Base-by-base conservation (phyloP, 371 early-diverging fungal species). In the Haplosporangium sp. region DNA sequence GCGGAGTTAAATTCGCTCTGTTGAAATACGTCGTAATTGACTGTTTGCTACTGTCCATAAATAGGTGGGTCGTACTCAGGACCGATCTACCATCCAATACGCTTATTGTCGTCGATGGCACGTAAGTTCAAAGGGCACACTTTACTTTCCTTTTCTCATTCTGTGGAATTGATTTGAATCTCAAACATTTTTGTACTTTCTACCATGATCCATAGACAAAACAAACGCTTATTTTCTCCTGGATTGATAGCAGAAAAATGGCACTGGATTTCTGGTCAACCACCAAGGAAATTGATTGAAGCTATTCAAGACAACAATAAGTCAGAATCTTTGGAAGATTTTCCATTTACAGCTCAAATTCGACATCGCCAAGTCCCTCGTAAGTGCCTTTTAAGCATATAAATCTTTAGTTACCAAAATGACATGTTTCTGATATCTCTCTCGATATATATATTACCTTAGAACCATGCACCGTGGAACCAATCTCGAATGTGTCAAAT, bases 41-140 rank as follows among this genome's bases (percentile, higher is more conserved):
- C 20, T 3, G 34, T 13, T n/a, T 15, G 20, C 9, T 34, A 34
- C 34, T 34, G 17, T 42, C 9, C 61, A n/a, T 50, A 53, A 74
- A 3, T 57, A 90, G 87, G 61, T 93, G 92, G 92, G 93, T 89
- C 63, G 87, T 93, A 20, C 85, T 86, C 44, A 81, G 76, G 27
- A 90, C 90, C 56, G 85, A 91, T 74, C n/a, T 87, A 3, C 64
- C 64, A 0, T 75, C 65, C 15, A 91, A 89, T 65, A 72, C 86
- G 7, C 75, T 93, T 60, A 72, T 84, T 27, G 93, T 92, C 1
- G 93, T 86, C 7, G 89, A 88, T 20, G 87, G 87, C 55, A 86
- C 88, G 89, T 88, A 84, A 64, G 85, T 74, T 34, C 15, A 55
- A 11, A 34, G 20, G 9, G 10, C 4, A 55, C 20, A 13, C 10